phyloP scores from a whole-genome alignment of 495 filamentous ascomycete genomes.

The Penicillium waksmanii region DNA sequence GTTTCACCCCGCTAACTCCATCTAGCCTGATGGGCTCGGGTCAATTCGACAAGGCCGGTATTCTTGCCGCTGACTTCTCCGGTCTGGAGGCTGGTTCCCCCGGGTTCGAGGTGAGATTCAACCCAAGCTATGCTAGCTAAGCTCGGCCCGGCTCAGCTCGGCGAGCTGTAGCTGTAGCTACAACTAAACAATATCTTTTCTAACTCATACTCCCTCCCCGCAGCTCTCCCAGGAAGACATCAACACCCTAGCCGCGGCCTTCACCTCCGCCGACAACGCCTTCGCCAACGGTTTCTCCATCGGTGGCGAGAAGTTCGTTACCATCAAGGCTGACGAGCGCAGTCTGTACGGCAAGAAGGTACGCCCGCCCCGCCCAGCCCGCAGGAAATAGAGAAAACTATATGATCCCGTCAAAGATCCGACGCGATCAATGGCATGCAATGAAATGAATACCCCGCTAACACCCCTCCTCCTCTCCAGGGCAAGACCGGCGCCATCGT shows the following conservation, averaged over 20 bases:
- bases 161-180: too few relatives aligned
- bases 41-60: conserved; percentile 86
- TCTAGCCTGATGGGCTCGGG: conserved; percentile 78
- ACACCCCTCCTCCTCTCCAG: conserved; percentile 48
- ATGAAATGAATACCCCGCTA: background rate
- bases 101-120: conserved; percentile 65
- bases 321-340: conserved; percentile 71
- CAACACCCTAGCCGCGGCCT: conserved; percentile 37
- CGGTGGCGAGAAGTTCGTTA: conserved; percentile 71
- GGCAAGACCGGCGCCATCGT: conserved; percentile 79
- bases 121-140: conserved; percentile 22
- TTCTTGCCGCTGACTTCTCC: conserved; percentile 79
- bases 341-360: conserved; percentile 89
- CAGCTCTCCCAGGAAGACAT: conserved; percentile 48
- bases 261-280: conserved; percentile 32
- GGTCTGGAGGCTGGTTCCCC: conserved; percentile 78
- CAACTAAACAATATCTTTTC: too few relatives aligned
- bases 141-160: conserved; percentile 27
- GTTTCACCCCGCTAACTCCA: background rate
- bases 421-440: background rate
- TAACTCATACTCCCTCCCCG: too few relatives aligned
- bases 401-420: too few relatives aligned
- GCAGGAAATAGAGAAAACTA: too few relatives aligned
- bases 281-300: conserved; percentile 65
- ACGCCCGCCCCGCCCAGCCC: conserved; percentile 12